Base-by-base conservation (phyloP, 2,329 filamentous ascomycete species). In the Samsoniella hepiali region DNA sequence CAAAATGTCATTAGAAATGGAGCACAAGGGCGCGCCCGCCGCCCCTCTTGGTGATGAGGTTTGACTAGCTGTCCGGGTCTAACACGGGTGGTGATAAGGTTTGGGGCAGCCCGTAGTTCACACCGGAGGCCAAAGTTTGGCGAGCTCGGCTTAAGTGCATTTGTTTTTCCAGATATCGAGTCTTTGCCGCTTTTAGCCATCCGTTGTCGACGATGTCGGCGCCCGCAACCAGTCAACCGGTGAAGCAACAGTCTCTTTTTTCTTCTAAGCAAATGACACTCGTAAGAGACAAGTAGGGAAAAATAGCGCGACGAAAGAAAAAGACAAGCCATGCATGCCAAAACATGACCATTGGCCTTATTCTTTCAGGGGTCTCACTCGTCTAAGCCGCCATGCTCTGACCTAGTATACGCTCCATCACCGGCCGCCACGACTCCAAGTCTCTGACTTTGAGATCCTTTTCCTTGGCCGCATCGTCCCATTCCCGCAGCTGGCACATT, bases 401-500 rank as follows among this genome's bases (percentile, higher is more conserved):
- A 5, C 54, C n/a, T 8, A 63, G 42, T 10, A 63, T 29, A 2
- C 54, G 27, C 54, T 63, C 61, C 31, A 63, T 51, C 8, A 63
- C 54, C 5, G 61, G 54, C 5, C 61, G 50, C 61, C 54, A 63
- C 9, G 54, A 58, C 22, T 63, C 61, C 27, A 63, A 15, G 17
- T 42, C 45, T 36, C 44, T 34, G 1, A 63, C 61, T 10, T 36
- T 11, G 3, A 51, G 22, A n/a, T 58, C 61, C 45, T 58, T 62
- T 42, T 62, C 60, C 44, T 68, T 68, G 22, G 66, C 66, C n/a
- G 63, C 65, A 27, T 68, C 66, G 49, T 68, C 66, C 66, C 67
- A 67, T 22, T 34, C 61, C 27, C 67, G 31, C 27, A 68, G 57
- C 53, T 60, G 63, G 27, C 67, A 67, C 67, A 68, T 68, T 17